Percentiles rank a stretch among this genome's conserved stretches.
These are phyloP conservation scores for Avena insularis DNA, from an alignment of 176 grass and related monocot species.

Conservation along the genomic window DNA sequence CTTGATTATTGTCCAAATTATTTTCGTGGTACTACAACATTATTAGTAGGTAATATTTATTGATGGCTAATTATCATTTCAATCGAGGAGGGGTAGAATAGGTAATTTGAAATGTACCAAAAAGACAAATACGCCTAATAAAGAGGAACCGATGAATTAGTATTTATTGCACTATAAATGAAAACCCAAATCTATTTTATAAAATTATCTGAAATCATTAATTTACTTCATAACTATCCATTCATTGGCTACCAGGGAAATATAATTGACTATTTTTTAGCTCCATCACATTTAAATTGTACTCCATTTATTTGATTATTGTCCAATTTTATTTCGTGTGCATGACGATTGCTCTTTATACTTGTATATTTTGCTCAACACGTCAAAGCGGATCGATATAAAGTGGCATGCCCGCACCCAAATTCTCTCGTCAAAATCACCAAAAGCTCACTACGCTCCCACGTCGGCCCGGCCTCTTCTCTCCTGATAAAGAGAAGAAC, in stretches of 20 bases:
- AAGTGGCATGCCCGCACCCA: conserved; percentile 19
- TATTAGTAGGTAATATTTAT: too few relatives aligned
- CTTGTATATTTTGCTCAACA: not conserved
- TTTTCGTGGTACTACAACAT: too few relatives aligned
- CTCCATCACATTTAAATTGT: too few relatives aligned
- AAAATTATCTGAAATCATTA: not conserved
- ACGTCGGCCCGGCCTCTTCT: not conserved
- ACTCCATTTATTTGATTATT: too few relatives aligned
- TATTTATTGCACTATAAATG: not conserved
- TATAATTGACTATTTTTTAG: too few relatives aligned
- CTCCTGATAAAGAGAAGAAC: not conserved
- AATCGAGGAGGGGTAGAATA: too few relatives aligned
- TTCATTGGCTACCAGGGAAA: not conserved
- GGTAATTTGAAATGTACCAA: not conserved
- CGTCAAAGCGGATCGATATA: conserved; percentile 13
- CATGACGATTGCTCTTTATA: not conserved
- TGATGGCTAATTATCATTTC: too few relatives aligned
- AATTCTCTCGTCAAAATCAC: conserved; percentile 5
- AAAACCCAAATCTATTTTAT: not conserved
- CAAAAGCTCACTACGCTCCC: not conserved
- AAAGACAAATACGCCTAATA: not conserved
- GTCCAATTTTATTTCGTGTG: not conserved
- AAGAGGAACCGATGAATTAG: too few relatives aligned
- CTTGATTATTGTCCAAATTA: too few relatives aligned
- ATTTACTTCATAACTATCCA: not conserved